Conservation (phyloP, 1,139 yeast genomes). For the Wickerhamomyces sp. region DNA sequence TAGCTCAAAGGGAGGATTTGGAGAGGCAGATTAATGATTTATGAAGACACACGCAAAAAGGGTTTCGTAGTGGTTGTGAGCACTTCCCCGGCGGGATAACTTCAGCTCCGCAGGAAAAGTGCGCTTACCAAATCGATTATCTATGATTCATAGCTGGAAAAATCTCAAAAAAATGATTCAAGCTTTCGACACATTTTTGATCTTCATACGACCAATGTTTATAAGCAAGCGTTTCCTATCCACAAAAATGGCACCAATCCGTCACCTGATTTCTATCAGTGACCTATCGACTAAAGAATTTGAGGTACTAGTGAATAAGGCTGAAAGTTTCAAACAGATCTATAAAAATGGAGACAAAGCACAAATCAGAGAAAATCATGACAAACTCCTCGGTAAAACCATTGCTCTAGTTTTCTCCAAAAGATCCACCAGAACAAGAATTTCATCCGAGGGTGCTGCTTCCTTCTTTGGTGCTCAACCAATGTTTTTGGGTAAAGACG, state of each 20-base stretch:
- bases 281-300: constrained; percentile 72
- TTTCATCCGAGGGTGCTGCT: constrained; percentile 93
- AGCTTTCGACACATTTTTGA: too few species aligned
- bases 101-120: too few species aligned
- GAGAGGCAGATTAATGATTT: not conserved
- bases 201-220: too few species aligned
- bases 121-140: too few species aligned
- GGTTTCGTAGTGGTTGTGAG: too few species aligned
- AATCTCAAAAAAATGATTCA: too few species aligned
- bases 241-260: constrained; percentile 27
- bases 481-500: constrained; percentile 93
- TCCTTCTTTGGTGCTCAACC: constrained; percentile 93
- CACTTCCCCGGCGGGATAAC: too few species aligned
- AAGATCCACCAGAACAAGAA: constrained; percentile 91
- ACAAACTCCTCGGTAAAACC: constrained; percentile 69
- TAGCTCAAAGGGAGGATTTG: not conserved
- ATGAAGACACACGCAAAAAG: too few species aligned
- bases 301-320: constrained; percentile 59
- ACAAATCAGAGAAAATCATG: constrained; percentile 42
- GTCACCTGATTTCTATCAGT: constrained; percentile 76
- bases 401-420: constrained; percentile 82
- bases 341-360: constrained; percentile 45
- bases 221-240: constrained; percentile 7
- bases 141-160: not conserved
- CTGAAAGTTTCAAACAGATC: constrained; percentile 52